phyloP scores from a whole-genome alignment of 176 grass and related monocot species.

The Eremochloa ophiuroides region DNA sequence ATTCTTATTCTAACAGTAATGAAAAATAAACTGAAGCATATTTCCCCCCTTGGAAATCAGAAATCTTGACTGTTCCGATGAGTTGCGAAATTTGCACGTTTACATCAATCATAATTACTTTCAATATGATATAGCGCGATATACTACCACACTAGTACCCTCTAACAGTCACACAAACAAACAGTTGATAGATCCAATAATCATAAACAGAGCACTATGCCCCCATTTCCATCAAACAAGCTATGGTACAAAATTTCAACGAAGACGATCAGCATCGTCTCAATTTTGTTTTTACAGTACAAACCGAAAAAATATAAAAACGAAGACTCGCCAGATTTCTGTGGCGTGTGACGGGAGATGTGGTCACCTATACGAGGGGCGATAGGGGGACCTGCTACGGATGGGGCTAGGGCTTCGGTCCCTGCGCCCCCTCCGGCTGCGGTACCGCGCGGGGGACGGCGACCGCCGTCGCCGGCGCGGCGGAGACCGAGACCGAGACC shows the following conservation, averaged over 20 bases:
- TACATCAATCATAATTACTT: background rate
- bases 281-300: background rate
- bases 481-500: slow-evolving; percentile 35
- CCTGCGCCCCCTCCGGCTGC: slow-evolving; percentile 55
- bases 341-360: slow-evolving; percentile 45
- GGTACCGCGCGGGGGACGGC: slow-evolving; percentile 54
- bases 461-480: slow-evolving; percentile 68
- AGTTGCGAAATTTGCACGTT: background rate
- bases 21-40: background rate
- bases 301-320: background rate
- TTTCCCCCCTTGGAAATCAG: background rate
- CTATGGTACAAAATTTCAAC: slow-evolving; percentile 7
- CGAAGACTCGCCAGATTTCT: slow-evolving; percentile 15
- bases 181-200: background rate
- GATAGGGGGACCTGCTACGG: slow-evolving; percentile 89
- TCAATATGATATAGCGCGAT: background rate
- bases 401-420: slow-evolving; percentile 62
- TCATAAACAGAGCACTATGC: background rate
- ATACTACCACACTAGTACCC: background rate
- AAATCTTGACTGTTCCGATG: background rate
- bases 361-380: slow-evolving; percentile 87
- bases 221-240: slow-evolving; percentile 22
- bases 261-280: background rate
- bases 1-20: background rate
- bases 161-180: background rate